Evolutionary conservation across 2,329 filamentous ascomycete genomes (phyloP).

Genomic region (Pseudocercospora musae): DNA sequence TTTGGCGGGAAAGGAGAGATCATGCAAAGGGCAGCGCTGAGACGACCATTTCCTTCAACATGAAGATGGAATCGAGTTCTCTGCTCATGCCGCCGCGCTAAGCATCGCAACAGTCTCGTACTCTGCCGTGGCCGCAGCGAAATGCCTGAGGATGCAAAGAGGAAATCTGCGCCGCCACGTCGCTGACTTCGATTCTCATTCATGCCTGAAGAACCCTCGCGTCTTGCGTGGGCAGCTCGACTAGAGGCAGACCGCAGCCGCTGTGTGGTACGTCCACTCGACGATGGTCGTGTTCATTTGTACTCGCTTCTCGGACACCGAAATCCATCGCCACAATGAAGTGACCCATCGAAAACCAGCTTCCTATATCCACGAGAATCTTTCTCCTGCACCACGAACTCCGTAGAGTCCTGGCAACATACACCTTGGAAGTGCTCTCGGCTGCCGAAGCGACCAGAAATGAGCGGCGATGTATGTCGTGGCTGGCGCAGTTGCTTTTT

Average conservation of each 20-base stretch:
- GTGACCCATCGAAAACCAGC: slow-evolving; percentile 65
- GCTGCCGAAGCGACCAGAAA: slow-evolving; percentile 17
- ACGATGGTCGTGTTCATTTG: slow-evolving; percentile 39
- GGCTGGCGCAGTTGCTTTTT: slow-evolving; percentile 64
- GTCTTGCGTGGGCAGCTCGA: not conserved
- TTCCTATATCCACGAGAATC: slow-evolving; percentile 62
- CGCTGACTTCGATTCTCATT: not conserved
- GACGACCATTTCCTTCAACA: too few species aligned
- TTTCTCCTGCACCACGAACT: slow-evolving; percentile 63
- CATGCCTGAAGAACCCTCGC: not conserved
- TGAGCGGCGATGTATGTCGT: slow-evolving; percentile 57
- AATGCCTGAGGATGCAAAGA: not conserved
- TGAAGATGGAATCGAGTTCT: too few species aligned
- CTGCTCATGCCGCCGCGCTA: not conserved
- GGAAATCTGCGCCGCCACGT: not conserved
- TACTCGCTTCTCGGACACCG: slow-evolving; percentile 71
- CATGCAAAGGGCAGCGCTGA: too few species aligned
- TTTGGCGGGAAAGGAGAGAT: not conserved
- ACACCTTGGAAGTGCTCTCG: slow-evolving; percentile 51
- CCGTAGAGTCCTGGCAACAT: slow-evolving; percentile 64
- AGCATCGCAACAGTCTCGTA: too few species aligned
- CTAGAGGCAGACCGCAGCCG: too few species aligned
- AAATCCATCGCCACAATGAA: slow-evolving; percentile 68
- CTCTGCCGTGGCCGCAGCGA: not conserved
- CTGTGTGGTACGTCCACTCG: not conserved